Evolutionary conservation across 2,329 filamentous ascomycete genomes (phyloP), one percentile per base, ranked within the genome.

Genomic region (Talaromyces sp.): DNA sequence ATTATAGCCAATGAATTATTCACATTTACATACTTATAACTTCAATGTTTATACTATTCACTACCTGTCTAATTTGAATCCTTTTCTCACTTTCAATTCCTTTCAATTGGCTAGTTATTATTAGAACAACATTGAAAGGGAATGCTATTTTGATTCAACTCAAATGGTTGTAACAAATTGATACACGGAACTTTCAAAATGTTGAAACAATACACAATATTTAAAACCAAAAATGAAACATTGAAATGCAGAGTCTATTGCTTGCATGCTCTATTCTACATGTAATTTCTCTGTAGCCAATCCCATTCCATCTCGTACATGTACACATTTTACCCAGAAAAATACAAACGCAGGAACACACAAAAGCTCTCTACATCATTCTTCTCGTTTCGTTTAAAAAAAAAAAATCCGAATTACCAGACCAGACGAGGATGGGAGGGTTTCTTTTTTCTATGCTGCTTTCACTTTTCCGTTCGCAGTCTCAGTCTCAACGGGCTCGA

Each of bases 401-500:
- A n/a, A n/a, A n/a, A n/a, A n/a, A n/a, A n/a, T n/a, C n/a, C n/a
- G n/a, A n/a, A n/a, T n/a, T n/a, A n/a, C n/a, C n/a, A n/a, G n/a
- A n/a, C n/a, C n/a, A n/a, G n/a, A n/a, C n/a, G n/a, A n/a, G n/a
- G n/a, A n/a, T n/a, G n/a, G n/a, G n/a, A n/a, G n/a, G n/a, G n/a
- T n/a, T n/a, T n/a, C 21, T 17, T 3, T 29, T n/a, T 31, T 21
- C n/a, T 52, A 54, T 54, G 73, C 71, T 55, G 65, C 66, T 76
- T 77, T 35, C 72, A 70, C 66, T 74, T 77, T 31, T 65, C 64
- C 17, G 27, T 62, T 57, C 8, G 19, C n/a, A 27, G 27, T 12
- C 11, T 53, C 31, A 31, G n/a, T 27, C 8, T 41, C 27, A 12
- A 46, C 27, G 9, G 58, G 26, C 46, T 59, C 57, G 14, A 60